Evolutionary conservation across 2,329 filamentous ascomycete genomes (phyloP).

Genomic region (Fusarium nodosum): DNA sequence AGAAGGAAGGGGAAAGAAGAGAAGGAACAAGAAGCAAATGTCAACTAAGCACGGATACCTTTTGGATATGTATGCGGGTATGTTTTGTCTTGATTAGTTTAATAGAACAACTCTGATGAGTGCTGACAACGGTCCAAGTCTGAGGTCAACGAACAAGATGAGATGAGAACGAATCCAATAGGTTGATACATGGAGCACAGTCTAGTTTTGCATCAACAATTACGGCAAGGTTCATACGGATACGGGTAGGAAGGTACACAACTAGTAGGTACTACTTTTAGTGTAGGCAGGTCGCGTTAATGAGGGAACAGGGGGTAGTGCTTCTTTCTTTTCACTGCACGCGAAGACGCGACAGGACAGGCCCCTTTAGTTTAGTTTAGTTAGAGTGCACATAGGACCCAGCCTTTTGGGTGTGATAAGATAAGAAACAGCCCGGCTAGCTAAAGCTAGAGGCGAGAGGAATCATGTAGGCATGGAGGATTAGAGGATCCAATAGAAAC

Average conservation of each 20-base stretch:
- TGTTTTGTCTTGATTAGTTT: conserved; percentile 1
- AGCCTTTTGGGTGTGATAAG: conserved; percentile 26
- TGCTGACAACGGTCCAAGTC: conserved; percentile 25
- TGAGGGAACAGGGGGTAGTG: conserved; percentile 23
- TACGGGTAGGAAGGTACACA: conserved; percentile 38
- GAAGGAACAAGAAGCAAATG: conserved; percentile 5
- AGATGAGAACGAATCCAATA: conserved; percentile 18
- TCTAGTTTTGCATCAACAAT: conserved; percentile 31
- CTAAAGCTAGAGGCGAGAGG: no score
- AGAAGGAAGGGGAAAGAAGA: conserved; percentile 2
- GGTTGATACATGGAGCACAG: conserved; percentile 32
- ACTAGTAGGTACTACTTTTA: conserved; percentile 5
- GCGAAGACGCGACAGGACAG: conserved; percentile 35
- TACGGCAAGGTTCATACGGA: conserved; percentile 10
- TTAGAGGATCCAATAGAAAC: background rate
- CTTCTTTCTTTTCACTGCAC: conserved; percentile 16
- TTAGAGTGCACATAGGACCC: background rate
- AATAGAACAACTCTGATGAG: conserved; percentile 8
- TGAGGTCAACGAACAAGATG: conserved; percentile 25
- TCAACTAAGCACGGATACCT: conserved; percentile 8
- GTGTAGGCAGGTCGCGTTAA: conserved; percentile 33
- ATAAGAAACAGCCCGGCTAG: conserved; percentile 27
- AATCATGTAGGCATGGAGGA: no score
- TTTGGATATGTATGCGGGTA: background rate
- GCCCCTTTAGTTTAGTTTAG: background rate